phyloP scores from a whole-genome alignment of 306 rosid species.

The Abrus precatorius region DNA sequence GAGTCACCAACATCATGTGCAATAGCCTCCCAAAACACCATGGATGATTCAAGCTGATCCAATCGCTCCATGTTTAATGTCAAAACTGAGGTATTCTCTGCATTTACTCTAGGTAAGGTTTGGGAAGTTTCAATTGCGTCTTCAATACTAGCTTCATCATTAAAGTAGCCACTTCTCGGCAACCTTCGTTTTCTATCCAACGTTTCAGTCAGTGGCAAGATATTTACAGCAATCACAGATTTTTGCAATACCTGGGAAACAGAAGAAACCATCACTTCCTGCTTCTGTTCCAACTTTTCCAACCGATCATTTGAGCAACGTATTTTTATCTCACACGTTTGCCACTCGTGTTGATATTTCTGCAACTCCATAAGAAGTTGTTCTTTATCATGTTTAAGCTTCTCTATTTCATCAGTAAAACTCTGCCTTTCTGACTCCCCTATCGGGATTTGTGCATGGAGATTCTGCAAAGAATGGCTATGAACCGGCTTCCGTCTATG shows the following conservation, averaged over 20 bases:
- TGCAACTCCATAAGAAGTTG: conserved; percentile 61
- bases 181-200: conserved; percentile 82
- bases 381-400: conserved; percentile 72
- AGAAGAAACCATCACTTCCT: conserved; percentile 63
- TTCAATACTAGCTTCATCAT: conserved; percentile 58
- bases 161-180: conserved; percentile 59
- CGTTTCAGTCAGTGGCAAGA: conserved; percentile 68
- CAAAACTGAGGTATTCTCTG: conserved; percentile 45
- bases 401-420: conserved; percentile 68
- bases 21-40: conserved; percentile 79
- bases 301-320: conserved; percentile 63
- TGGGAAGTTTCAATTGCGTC: conserved; percentile 63
- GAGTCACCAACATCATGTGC: conserved; percentile 47
- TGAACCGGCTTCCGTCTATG: conserved; percentile 96
- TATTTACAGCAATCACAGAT: conserved; percentile 62
- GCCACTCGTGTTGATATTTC: conserved; percentile 70
- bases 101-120: conserved; percentile 52
- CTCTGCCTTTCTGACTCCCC: conserved; percentile 75
- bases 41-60: conserved; percentile 74
- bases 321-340: conserved; percentile 61
- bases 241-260: conserved; percentile 69
- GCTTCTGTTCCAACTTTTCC: conserved; percentile 65
- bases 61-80: conserved; percentile 58
- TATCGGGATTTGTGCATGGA: conserved; percentile 66
- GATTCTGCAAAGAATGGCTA: conserved; percentile 88